These are phyloP conservation scores for Ceratobasidium sp. DNA, from an alignment of 1,284 basidiomycete species.

Conservation along the genomic window DNA sequence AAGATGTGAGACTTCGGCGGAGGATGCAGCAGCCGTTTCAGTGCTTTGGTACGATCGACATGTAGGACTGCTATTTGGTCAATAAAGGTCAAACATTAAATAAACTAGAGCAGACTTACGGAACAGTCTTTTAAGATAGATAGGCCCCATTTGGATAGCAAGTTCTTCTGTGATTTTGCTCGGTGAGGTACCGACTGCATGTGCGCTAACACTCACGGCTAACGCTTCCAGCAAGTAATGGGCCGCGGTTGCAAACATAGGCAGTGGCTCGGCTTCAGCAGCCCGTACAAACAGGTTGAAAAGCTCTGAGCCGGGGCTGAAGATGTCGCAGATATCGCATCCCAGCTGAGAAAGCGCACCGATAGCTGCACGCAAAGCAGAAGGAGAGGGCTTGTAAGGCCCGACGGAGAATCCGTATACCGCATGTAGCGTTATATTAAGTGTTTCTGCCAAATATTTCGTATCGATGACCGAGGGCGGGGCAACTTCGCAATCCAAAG, in stretches of 20 bases:
- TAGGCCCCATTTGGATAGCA: conserved; percentile 69
- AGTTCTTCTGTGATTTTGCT: conserved; percentile 70
- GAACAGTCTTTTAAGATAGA: conserved; percentile 73
- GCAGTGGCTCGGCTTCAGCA: conserved; percentile 69
- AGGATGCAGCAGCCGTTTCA: conserved; percentile 68
- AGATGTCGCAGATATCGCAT: conserved; percentile 23
- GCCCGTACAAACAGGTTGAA: conserved; percentile 53
- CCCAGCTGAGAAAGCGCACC: conserved; percentile 42
- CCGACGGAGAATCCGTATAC: conserved; percentile 46
- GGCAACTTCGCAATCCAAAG: conserved; percentile 5
- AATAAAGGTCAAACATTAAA: not conserved
- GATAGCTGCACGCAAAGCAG: conserved; percentile 31
- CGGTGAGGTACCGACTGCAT: conserved; percentile 70
- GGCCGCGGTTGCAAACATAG: conserved; percentile 72
- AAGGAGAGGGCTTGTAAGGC: conserved; percentile 43
- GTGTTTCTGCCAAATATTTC: conserved; percentile 35
- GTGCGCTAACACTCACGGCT: conserved; percentile 70
- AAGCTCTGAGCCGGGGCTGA: conserved; percentile 33
- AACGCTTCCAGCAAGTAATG: conserved; percentile 69
- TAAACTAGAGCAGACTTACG: conserved; percentile 49
- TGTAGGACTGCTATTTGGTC: conserved; percentile 58
- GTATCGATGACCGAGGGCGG: conserved; percentile 35
- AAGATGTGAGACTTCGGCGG: conserved; percentile 59
- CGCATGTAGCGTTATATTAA: conserved; percentile 49
- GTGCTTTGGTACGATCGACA: conserved; percentile 62